phyloP scores from a whole-genome alignment of 495 filamentous ascomycete species.

The Immersiella caudata region DNA sequence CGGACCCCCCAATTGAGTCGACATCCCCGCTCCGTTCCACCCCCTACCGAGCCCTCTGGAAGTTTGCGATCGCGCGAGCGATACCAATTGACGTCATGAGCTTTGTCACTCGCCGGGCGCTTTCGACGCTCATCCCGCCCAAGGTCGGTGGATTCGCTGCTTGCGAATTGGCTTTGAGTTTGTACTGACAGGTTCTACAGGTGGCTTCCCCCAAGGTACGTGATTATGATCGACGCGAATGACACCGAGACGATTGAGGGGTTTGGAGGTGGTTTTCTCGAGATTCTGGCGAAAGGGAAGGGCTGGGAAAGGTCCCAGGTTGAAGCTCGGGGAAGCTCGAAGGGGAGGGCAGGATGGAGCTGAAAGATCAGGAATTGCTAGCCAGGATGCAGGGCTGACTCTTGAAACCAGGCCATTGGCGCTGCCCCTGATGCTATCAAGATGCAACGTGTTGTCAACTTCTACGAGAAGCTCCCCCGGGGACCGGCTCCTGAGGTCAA shows the following conservation, averaged over 20 bases:
- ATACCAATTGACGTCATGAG: constrained; percentile 72
- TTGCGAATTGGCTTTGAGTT: background rate
- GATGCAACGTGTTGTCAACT: constrained; percentile 94
- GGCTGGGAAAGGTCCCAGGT: background rate
- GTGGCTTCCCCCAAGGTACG: constrained; percentile 93
- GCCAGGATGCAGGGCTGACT: constrained; percentile 36
- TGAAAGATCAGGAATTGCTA: background rate
- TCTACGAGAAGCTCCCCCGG: constrained; percentile 96
- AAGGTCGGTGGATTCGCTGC: constrained; percentile 66
- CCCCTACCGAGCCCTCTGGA: constrained; percentile 23
- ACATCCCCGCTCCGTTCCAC: constrained; percentile 28
- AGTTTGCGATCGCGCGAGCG: constrained; percentile 30
- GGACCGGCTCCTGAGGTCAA: constrained; percentile 80
- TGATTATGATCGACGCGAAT: constrained; percentile 29
- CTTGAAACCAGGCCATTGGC: constrained; percentile 71
- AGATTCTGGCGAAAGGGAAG: background rate
- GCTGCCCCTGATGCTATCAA: constrained; percentile 90
- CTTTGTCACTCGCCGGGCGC: constrained; percentile 80
- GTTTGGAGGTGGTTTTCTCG: no score
- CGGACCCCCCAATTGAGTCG: constrained; percentile 29
- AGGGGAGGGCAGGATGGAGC: background rate
- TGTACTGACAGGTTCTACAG: constrained; percentile 39
- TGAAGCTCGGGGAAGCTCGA: background rate
- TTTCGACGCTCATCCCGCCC: constrained; percentile 97
- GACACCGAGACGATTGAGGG: background rate